Evolutionary conservation across 306 rosid genomes (phyloP), one percentile per base, ranked within the genome.

Genomic region (Inga laurina): DNA sequence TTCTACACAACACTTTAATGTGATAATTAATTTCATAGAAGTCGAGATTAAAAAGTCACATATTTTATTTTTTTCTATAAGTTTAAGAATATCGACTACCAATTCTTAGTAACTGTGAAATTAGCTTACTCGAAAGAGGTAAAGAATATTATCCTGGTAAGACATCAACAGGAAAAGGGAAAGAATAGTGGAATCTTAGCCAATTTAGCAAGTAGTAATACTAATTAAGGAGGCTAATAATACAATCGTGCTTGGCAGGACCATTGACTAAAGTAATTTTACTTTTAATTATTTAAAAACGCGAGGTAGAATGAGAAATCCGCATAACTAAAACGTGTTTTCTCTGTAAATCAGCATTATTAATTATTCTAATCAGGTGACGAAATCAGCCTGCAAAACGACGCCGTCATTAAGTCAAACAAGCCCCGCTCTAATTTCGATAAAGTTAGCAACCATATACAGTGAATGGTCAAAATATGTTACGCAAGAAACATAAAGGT

Each of bases 271-370:
- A 22, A 64, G 41, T 30, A 30, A 64, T 64, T 12, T 5, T 4
- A n/a, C 1, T 12, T 64, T 27, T 27, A 30, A 71, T 43, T 22
- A 71, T 12, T 30, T 15, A 43, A 44, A 22, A 44, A 41, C 10
- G 5, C 30, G 10, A 0, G 35, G 7, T 62, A 27, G 49, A 68
- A 37, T 18, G 16, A 0, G 30, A 71, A 43, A 71, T n/a, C 22
- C 75, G 37, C 75, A 71, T n/a, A 71, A 71, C 24, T 12, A 44
- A 71, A 44, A 71, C 75, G 54, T 71, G 75, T 43, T 44, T 43
- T n/a, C 7, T 4, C 68, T 27, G 18, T 24, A 62, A 62, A 27
- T 62, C 37, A 12, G 18, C 68, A 27, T 4, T 7, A 27, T 62
- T 10, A 44, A 27, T 62, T 62, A 61, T 61, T 11, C 16, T 10